Percentiles rank a stretch among this genome's conserved stretches.
phyloP scores from a whole-genome alignment of 371 early-diverging fungal genomes.

The Batkoa obscura region DNA sequence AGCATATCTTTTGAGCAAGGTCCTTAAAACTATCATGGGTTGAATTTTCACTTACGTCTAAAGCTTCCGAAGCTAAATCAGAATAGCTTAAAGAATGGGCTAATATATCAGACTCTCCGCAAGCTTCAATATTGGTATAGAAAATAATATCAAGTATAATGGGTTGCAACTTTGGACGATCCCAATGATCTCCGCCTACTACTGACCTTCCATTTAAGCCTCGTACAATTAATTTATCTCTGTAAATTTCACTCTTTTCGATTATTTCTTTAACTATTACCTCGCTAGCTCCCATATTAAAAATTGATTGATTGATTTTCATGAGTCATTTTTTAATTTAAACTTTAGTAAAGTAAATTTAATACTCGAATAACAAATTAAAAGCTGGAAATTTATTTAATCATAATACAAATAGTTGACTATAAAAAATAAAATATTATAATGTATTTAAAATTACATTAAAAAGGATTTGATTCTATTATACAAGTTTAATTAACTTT shows the following conservation, averaged over 20 bases:
- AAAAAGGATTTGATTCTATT: too few species aligned
- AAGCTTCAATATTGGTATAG: slow-evolving; percentile 48
- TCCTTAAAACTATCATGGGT: slow-evolving; percentile 50
- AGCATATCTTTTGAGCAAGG: slow-evolving; percentile 44
- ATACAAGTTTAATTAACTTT: too few species aligned
- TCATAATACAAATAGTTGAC: too few species aligned
- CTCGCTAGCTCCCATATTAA: too few species aligned
- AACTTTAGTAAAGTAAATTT: too few species aligned
- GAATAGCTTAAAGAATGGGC: slow-evolving; percentile 72
- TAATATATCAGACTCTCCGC: slow-evolving; percentile 57
- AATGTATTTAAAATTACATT: too few species aligned
- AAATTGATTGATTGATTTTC: too few species aligned
- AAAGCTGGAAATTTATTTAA: too few species aligned
- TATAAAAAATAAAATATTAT: too few species aligned
- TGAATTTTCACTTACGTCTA: slow-evolving; percentile 49
- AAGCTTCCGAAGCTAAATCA: slow-evolving; percentile 49
- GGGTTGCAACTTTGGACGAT: slow-evolving; percentile 68
- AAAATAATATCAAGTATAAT: slow-evolving; percentile 55
- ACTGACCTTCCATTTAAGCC: slow-evolving; percentile 67
- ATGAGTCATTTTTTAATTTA: too few species aligned
- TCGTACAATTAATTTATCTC: slow-evolving; percentile 62
- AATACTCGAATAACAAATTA: too few species aligned
- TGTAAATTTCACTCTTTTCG: neutral
- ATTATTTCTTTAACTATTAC: too few species aligned
- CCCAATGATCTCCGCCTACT: slow-evolving; percentile 89